Base-by-base conservation (phyloP, 2,329 filamentous ascomycete genomes). In the Monosporascus ibericus region DNA sequence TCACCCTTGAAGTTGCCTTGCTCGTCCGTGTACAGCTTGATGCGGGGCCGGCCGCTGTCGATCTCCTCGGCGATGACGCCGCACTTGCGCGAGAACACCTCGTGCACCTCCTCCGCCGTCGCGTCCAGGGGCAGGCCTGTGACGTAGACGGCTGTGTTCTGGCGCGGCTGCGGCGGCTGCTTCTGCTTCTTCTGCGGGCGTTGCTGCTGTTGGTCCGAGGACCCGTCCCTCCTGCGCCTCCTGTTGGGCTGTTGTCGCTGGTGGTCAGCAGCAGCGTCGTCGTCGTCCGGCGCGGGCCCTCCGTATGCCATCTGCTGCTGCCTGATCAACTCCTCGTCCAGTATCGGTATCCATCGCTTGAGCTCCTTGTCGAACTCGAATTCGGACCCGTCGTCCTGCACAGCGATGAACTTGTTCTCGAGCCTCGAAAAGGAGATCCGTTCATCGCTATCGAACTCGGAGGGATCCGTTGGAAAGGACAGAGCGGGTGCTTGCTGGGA, bases 31-130 rank as follows among this genome's bases (percentile, higher is more conserved):
- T 99, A 99, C 70, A 99, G 83, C 73, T 96, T 97, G 72, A 99
- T 92, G 38, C 94, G 86, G 44, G 90, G 90, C 46, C 85, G 82
- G 52, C 90, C 88, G 63, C 85, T 91, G 65, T 96, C 92, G 58
- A 96, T 92, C 70, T 95, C 89, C 70, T 97, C 92, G 48, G 92
- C 90, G 58, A 99, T 92, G 60, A 97, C 87, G 55, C 92, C 92
- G 64, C 83, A 95, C 68, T 90, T 92, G 57, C 80, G 75, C 48
- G 86, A 90, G 74, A 99, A 99, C 27, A 89, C 77, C 24, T 90
- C 82, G 60, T 87, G 80, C 17, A 99, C 84, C 72, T 99, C 94
- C 30, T 88, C 82, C 42, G 86, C 75, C 0, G 87, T 89, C 44
- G 84, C 87, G 68, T 97, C 90, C 39, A 77, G 71, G 0, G 94